Percentiles rank a stretch among this genome's conserved stretches.
Conservation (phyloP, 179 eudicot genomes). For the Camellia oleifera region DNA sequence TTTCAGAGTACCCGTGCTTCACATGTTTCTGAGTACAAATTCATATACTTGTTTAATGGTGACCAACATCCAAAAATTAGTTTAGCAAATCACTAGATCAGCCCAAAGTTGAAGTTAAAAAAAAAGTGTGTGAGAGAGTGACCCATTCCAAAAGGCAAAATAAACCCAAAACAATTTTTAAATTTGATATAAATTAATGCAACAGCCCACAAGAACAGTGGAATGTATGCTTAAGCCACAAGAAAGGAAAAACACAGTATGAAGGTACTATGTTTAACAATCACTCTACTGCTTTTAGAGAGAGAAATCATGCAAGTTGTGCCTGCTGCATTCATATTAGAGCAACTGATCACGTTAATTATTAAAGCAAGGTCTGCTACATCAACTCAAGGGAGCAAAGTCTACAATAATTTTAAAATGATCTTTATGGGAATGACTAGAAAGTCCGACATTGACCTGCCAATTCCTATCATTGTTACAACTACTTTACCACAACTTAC, state of each 20-base stretch:
- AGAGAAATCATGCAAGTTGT: neutral
- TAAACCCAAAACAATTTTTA: neutral
- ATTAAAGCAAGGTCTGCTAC: neutral
- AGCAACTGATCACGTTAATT: neutral
- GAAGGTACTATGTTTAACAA: neutral
- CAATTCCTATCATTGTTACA: neutral
- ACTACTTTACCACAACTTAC: no score
- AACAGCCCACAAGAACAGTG: neutral
- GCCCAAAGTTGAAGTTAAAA: neutral
- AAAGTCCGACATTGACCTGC: neutral
- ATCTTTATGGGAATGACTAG: neutral
- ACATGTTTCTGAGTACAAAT: neutral
- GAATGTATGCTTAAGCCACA: slow-evolving; percentile 3
- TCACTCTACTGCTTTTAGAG: neutral
- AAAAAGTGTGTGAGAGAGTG: neutral
- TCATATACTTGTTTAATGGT: neutral
- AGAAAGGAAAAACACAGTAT: neutral
- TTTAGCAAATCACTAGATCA: neutral
- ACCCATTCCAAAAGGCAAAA: neutral
- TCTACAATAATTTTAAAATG: neutral
- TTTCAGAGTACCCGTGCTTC: no score
- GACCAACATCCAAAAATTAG: neutral
- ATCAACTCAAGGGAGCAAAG: neutral
- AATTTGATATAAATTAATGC: neutral
- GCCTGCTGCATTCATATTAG: neutral